phyloP scores from a whole-genome alignment of 257 asterid genomes.

The Oldenlandia corymbosa region DNA sequence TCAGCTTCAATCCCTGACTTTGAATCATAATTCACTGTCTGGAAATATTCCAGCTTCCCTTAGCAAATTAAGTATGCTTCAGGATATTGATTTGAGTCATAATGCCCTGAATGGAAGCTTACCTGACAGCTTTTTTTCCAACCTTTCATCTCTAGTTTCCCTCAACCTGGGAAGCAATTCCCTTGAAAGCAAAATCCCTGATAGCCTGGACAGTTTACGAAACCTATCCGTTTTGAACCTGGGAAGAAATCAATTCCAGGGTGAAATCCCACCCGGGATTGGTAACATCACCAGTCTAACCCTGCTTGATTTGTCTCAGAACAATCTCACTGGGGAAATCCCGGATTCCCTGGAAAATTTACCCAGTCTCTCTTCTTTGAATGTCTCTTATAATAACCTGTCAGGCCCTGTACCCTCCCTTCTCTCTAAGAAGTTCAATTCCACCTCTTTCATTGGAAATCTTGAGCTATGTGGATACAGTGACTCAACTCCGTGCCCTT shows the following conservation, averaged over 20 bases:
- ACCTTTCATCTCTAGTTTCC: constrained; percentile 33
- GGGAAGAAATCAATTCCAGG: constrained; percentile 44
- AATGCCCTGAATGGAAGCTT: constrained; percentile 44
- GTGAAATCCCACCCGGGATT: constrained; percentile 47
- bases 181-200: constrained; percentile 45
- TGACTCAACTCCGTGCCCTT: constrained; percentile 45
- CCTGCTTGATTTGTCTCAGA: constrained; percentile 56
- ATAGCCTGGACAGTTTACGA: constrained; percentile 24
- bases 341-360: constrained; percentile 46
- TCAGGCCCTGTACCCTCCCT: constrained; percentile 62
- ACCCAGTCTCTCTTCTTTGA: constrained; percentile 43
- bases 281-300: constrained; percentile 46
- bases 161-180: constrained; percentile 38
- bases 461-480: constrained; percentile 74
- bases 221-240: constrained; percentile 45
- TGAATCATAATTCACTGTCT: constrained; percentile 52
- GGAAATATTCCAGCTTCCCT: constrained; percentile 62
- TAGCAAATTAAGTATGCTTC: constrained; percentile 38
- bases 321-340: constrained; percentile 66
- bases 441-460: constrained; percentile 76
- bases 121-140: constrained; percentile 33
- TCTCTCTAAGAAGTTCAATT: constrained; percentile 59
- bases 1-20: constrained; percentile 38
- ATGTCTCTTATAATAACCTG: constrained; percentile 73
- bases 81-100: constrained; percentile 41